These are phyloP conservation scores for Spongospora subterranea DNA, from an alignment of 208 protist species.

Conservation along the genomic window DNA sequence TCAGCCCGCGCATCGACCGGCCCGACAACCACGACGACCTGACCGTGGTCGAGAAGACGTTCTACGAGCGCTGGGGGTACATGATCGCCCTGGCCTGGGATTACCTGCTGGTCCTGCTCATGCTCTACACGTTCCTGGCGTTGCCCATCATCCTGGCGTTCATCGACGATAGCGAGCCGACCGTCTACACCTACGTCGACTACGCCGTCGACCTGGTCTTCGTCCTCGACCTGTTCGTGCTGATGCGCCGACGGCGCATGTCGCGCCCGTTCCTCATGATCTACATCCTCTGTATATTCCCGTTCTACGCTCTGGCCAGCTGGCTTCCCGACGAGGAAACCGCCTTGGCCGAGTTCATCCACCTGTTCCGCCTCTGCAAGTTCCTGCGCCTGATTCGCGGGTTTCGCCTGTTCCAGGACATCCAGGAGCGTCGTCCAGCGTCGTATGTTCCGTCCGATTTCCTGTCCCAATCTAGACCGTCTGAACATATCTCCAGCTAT, in stretches of 20 bases:
- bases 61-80: too few relatives aligned
- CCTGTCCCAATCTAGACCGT: background rate
- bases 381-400: constrained; percentile 11
- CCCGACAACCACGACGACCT: too few relatives aligned
- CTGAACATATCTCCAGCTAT: too few relatives aligned
- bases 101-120: background rate
- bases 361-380: constrained; percentile 36
- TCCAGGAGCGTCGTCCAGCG: background rate
- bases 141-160: background rate
- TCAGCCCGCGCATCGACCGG: too few relatives aligned
- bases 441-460: background rate
- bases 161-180: constrained; percentile 23
- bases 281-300: background rate
- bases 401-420: background rate
- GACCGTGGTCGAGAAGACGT: too few relatives aligned
- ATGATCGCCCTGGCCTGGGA: background rate
- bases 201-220: constrained; percentile 14
- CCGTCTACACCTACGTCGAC: background rate
- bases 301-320: background rate
- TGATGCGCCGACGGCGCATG: background rate
- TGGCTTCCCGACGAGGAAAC: background rate
- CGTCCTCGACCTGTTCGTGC: background rate
- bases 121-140: constrained; percentile 38
- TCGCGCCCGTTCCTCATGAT: background rate
- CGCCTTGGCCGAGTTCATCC: constrained; percentile 33